Conservation (phyloP, 768 basidiomycete species). For the Tulasnella sp. region DNA sequence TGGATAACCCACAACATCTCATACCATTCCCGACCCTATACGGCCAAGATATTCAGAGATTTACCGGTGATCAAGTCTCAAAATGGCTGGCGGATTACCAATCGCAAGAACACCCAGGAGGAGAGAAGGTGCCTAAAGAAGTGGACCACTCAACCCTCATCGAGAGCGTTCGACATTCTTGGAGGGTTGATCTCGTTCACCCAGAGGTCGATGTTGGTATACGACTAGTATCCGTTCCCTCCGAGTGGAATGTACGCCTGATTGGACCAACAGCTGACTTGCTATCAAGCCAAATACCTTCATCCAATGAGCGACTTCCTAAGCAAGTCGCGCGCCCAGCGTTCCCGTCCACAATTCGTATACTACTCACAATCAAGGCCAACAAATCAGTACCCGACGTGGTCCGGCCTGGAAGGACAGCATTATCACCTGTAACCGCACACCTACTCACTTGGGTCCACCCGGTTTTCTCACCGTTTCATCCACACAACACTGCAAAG, state of each 20-base stretch:
- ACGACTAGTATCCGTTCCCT: neutral
- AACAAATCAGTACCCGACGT: neutral
- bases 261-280: neutral
- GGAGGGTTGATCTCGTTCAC: conserved; percentile 11
- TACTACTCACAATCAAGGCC: neutral
- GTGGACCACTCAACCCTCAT: too few relatives aligned
- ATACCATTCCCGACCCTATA: conserved; percentile 9
- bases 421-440: conserved; percentile 7
- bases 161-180: too few relatives aligned
- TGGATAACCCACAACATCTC: conserved; percentile 9
- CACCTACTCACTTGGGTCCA: neutral
- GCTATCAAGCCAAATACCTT: too few relatives aligned
- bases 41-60: neutral
- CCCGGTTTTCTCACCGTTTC: conserved; percentile 3
- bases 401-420: conserved; percentile 2
- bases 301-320: neutral
- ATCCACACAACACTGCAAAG: neutral
- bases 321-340: neutral
- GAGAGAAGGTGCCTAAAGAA: too few relatives aligned
- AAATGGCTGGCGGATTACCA: conserved; percentile 2
- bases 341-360: conserved; percentile 6
- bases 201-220: conserved; percentile 9
- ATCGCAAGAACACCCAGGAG: neutral
- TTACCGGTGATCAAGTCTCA: neutral
- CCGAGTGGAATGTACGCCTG: neutral